Percentiles rank a stretch among this genome's conserved stretches.
Evolutionary conservation across 495 filamentous ascomycete genomes (phyloP).

Genomic region (Talaromyces liani): DNA sequence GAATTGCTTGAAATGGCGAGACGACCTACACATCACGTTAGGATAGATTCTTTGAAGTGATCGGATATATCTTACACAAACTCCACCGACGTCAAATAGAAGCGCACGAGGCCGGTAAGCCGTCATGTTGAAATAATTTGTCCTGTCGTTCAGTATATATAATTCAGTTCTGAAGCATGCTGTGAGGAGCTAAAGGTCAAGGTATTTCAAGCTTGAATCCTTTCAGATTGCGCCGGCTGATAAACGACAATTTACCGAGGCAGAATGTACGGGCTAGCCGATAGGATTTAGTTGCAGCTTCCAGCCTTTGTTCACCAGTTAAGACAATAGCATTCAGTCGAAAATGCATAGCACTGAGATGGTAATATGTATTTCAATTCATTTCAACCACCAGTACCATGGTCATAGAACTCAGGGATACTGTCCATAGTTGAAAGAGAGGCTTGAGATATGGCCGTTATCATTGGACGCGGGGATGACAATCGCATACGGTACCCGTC

Average conservation of each 20-base stretch:
- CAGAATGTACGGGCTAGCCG: background rate
- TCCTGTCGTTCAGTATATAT: background rate
- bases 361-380: background rate
- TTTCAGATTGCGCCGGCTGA: background rate
- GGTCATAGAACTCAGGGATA: background rate
- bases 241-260: background rate
- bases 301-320: background rate
- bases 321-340: background rate
- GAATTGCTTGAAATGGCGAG: slow-evolving; percentile 87
- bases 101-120: slow-evolving; percentile 61
- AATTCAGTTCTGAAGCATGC: background rate
- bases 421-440: background rate
- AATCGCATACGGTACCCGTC: background rate
- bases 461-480: background rate
- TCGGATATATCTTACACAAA: slow-evolving; percentile 63
- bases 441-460: background rate
- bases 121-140: background rate
- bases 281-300: background rate
- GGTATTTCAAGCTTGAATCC: background rate
- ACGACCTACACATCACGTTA: slow-evolving; percentile 51
- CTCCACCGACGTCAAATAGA: slow-evolving; percentile 94
- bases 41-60: background rate
- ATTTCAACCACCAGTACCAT: background rate
- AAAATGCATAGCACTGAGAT: background rate
- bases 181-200: background rate